Evolutionary conservation across 2,329 filamentous ascomycete species (phyloP).

Genomic region (Ascosphaera apis): DNA sequence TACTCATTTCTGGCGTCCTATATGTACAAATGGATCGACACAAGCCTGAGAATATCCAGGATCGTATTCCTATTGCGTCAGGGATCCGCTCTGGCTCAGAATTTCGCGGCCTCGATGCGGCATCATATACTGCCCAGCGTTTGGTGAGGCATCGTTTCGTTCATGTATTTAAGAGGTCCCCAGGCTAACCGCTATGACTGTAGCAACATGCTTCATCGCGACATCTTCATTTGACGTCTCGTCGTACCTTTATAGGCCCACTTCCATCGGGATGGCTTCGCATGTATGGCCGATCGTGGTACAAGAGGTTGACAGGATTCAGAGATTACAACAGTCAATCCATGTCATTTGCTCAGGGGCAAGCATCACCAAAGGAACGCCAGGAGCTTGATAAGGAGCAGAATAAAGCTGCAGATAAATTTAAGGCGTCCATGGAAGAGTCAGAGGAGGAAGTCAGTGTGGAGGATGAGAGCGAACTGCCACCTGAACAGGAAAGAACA

Average conservation of each 20-base stretch:
- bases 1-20: too few relatives aligned
- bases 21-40: not conserved
- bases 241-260: slow-evolving; percentile 41
- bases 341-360: not conserved
- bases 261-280: slow-evolving; percentile 43
- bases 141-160: slow-evolving; percentile 20
- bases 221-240: slow-evolving; percentile 37
- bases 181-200: slow-evolving; percentile 5
- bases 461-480: not conserved
- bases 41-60: not conserved
- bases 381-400: not conserved
- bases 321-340: slow-evolving; percentile 5
- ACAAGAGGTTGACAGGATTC: slow-evolving; percentile 19
- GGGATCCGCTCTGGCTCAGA: slow-evolving; percentile 6
- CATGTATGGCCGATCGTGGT: slow-evolving; percentile 40
- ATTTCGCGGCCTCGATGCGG: slow-evolving; percentile 19
- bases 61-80: slow-evolving; percentile 4
- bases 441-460: not conserved
- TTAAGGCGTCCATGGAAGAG: not conserved
- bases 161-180: too few relatives aligned
- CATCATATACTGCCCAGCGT: slow-evolving; percentile 31
- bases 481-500: not conserved
- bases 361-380: not conserved
- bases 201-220: slow-evolving; percentile 37
- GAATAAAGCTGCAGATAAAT: not conserved